phyloP scores from a whole-genome alignment of 164 flowering plant species.

The Euptelea pleiosperma region DNA sequence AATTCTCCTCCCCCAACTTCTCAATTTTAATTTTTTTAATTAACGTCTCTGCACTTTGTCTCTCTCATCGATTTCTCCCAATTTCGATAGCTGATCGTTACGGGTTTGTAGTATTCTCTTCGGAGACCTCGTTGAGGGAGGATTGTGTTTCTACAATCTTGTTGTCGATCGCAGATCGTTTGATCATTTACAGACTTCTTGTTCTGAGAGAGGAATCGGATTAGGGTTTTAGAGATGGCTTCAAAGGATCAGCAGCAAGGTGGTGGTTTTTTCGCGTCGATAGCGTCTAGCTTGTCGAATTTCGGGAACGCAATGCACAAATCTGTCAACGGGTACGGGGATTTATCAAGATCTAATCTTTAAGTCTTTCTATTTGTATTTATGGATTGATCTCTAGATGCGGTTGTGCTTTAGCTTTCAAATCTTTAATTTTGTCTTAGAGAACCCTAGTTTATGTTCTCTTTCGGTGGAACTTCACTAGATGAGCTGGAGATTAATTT shows the following conservation, averaged over 20 bases:
- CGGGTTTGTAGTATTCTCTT: neutral
- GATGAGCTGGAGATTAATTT: too few relatives aligned
- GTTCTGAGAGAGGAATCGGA: neutral
- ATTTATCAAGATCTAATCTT: neutral
- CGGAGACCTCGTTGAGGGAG: neutral
- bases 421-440: neutral
- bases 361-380: neutral
- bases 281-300: slow-evolving; percentile 37
- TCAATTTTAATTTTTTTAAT: neutral
- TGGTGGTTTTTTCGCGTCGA: slow-evolving; percentile 49
- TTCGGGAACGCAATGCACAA: slow-evolving; percentile 44
- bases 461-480: neutral
- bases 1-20: neutral
- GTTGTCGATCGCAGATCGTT: neutral
- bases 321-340: slow-evolving; percentile 45
- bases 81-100: neutral
- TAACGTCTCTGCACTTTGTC: neutral
- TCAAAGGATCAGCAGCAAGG: slow-evolving; percentile 45
- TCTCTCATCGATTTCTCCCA: neutral
- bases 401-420: neutral
- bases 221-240: slow-evolving; percentile 33
- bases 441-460: neutral
- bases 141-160: neutral
- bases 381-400: neutral
- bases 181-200: neutral